Evolutionary conservation across 2,329 filamentous ascomycete species (phyloP).

Genomic region (Trichothecium sympodiale): DNA sequence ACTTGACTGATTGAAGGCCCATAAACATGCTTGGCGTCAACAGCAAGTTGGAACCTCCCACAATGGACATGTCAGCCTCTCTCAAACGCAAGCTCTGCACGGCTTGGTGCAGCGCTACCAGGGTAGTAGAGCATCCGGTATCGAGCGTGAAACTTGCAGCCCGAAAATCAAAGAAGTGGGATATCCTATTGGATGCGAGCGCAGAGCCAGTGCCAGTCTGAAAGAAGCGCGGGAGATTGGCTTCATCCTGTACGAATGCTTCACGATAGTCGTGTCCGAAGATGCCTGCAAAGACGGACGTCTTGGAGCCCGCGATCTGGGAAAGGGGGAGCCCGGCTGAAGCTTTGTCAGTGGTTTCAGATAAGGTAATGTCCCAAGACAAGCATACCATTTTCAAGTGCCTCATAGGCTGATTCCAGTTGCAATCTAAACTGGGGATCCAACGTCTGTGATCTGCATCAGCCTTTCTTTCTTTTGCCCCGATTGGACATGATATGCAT

Average conservation of each 20-base stretch:
- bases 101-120: constrained; percentile 16
- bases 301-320: constrained; percentile 13
- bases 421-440: constrained; percentile 44
- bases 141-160: constrained; percentile 21
- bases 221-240: too few relatives aligned
- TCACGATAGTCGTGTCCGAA: constrained; percentile 15
- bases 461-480: too few relatives aligned
- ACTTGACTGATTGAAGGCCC: too few relatives aligned
- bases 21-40: too few relatives aligned
- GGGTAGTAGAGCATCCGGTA: constrained; percentile 25
- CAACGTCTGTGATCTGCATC: too few relatives aligned
- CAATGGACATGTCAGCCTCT: constrained; percentile 33
- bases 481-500: too few relatives aligned
- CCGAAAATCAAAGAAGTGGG: constrained; percentile 23
- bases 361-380: too few relatives aligned
- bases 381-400: constrained; percentile 41
- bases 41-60: constrained; percentile 12
- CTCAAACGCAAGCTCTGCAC: constrained; percentile 25
- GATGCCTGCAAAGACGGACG: constrained; percentile 20
- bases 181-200: constrained; percentile 23
- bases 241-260: neutral
- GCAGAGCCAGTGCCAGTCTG: constrained; percentile 2
- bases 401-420: constrained; percentile 42
- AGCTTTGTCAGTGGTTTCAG: too few relatives aligned
- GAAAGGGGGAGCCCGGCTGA: constrained; percentile 20